Base-by-base conservation (phyloP, 257 asterid species). In the Scutellaria galericulata region DNA sequence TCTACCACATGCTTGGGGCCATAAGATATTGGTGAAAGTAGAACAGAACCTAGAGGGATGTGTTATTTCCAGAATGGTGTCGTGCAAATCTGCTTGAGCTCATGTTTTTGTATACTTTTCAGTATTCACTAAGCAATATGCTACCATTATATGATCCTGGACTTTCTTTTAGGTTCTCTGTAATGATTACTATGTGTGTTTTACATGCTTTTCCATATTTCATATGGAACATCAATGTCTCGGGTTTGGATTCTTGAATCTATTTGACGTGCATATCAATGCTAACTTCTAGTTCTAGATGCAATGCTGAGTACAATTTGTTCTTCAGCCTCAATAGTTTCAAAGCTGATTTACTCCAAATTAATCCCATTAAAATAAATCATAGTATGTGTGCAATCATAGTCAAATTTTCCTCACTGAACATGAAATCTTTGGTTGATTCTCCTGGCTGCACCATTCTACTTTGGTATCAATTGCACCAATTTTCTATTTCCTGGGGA, bases 21-120 rank as follows among this genome's bases (percentile, higher is more conserved):
- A 57, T 57, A 18, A 37, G 56, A 20, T 56, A 55, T 66, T 18
- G 58, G 15, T 57, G 59, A 18, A 55, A 53, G 64, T 13, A 51
- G 71, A 51, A 22, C 18, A 65, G 56, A 53, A 66, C 45, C 55
- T 56, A 37, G 63, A 31, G 39, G 18, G 11, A 20, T 71, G 73
- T 10, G 50, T 46, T 50, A 44, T 42, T 22, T 57, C 52, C 45
- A 14, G 13, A 15, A 70, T 18, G 42, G 24, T 8, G 15, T 55
- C 66, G 7, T 50, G 52, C 12, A 57, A 70, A 8, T 31, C 12
- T 58, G 48, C 68, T 58, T 59, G 52, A 53, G 48, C 52, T 18
- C 46, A 46, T 46, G 45, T 50, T 15, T 48, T 46, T n/a, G 59
- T 54, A 7, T 44, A 41, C 13, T 14, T 18, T 73, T 54, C 37